Base-by-base conservation (phyloP, 371 early-diverging fungal species). In the Zychaea mexicana region DNA sequence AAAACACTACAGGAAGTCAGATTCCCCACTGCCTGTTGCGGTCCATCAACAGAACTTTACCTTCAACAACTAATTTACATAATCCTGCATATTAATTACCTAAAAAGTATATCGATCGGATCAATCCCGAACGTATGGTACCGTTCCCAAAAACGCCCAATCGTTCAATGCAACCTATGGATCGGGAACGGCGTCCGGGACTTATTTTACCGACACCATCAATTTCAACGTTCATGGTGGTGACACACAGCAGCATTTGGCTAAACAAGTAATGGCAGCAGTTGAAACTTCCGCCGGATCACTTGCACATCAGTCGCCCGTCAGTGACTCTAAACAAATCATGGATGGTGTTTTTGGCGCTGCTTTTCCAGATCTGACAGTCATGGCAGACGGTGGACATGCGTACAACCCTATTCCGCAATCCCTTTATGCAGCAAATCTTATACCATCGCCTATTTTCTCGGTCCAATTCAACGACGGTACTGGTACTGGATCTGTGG, bases 321-420 rank as follows among this genome's bases (percentile, higher is more conserved):
- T 12, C 0, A 24, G 24, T n/a, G 33, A 21, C 17, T 17, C 3
- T 12, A 30, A 13, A 54, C 30, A 12, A 9, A 31, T 57, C 13
- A 32, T 66, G 22, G 66, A 69, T 31, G 69, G 69, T 22, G 61
- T 69, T 32, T 38, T 69, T 54, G 69, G 63, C 30, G 60, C 57
- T 13, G 66, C 60, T 9, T 65, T 55, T 7, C 62, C 60, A 12
- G 49, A 30, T 15, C 39, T 57, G 38, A 65, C 47, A 28, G 15
- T 32, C 13, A 54, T 69, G 42, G 15, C 28, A 46, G 22, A 49
- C 6, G 26, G 24, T 49, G 45, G n/a, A 42, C 42, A 0, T 15
- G 4, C 31, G 5, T 62, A 62, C 24, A 49, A 19, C 24, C 62
- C 62, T 6, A 38, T 62, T 17, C 55, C 42, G 26, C 30, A 52